phyloP scores from a whole-genome alignment of 83 land plant genomes.

The Picea abies region DNA sequence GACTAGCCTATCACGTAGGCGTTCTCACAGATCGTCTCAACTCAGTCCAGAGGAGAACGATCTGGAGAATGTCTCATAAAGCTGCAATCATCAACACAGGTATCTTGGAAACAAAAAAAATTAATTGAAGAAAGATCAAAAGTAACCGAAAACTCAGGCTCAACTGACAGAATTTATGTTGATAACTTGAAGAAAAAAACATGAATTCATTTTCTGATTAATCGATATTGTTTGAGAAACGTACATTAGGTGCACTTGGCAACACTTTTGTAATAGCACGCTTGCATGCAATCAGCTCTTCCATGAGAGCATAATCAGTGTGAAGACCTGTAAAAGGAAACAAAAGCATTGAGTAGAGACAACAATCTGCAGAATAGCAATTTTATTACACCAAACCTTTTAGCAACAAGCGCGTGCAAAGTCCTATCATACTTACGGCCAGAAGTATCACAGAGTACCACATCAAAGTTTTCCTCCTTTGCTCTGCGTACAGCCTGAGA shows the following conservation, averaged over 20 bases:
- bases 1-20: too few relatives aligned
- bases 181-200: not conserved
- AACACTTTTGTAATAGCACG: conserved; percentile 81
- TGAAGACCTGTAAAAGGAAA: conserved; percentile 71
- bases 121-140: not conserved
- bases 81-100: not conserved
- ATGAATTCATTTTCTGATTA: not conserved
- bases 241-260: conserved; percentile 93
- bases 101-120: not conserved
- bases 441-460: conserved; percentile 95
- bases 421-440: conserved; percentile 73
- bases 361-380: not conserved
- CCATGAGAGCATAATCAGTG: conserved; percentile 93
- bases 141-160: not conserved
- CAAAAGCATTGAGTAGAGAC: not conserved
- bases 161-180: not conserved
- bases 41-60: too few relatives aligned
- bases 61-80: too few relatives aligned
- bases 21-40: too few relatives aligned
- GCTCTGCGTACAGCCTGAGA: conserved; percentile 87
- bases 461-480: conserved; percentile 77
- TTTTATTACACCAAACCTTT: not conserved
- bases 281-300: conserved; percentile 89
- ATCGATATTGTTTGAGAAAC: conserved; percentile 13
- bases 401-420: too few relatives aligned